Base-by-base conservation (phyloP, 768 basidiomycete species). In the Hysterangium stoloniferum region DNA sequence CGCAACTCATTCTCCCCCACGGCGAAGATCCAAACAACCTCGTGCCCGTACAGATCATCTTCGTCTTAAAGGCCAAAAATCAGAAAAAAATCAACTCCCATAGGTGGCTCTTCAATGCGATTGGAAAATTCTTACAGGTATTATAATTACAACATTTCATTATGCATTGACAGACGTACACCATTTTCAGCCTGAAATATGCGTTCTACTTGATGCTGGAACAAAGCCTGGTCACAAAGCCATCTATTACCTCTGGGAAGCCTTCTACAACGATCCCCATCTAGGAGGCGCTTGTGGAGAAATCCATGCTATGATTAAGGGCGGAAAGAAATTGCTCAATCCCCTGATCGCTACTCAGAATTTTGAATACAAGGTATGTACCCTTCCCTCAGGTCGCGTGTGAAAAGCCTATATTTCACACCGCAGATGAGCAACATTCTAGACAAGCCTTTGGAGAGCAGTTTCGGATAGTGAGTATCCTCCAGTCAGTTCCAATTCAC, bases 221-320 rank as follows among this genome's bases (percentile, higher is more conserved):
- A 98, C 94, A 5, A 97, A 96, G 65, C 94, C 94, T 1, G 94
- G 92, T 2, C 90, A 90, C 66, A 94, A 94, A 66, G 89, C 89
- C 1, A 91, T 98, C 60, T 98, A 87, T 66, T 90, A 95, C 62
- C 77, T 95, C 7, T 95, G 92, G 90, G 88, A 91, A 55, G 90
- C 87, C 1, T 89, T 91, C 65, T 87, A 88, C 63, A 88, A 86
- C 57, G 77, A 89, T 59, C 60, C 78, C 4, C 67, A 89, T 61
- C 70, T 92, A 11, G 89, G 88, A 38, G 90, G 90, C 40, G 90
- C 87, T 62, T 93, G 90, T 67, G 92, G 91, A 58, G 92, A 95
- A 73, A 94, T 95, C 57, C 87, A 94, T 56, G 94, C 94, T 54
- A 95, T 95, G 94, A 87, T 95, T 60, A 80, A 92, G 65, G 89